These are phyloP conservation scores for Teratosphaeria zuluensis DNA, from an alignment of 2,329 filamentous ascomycete genomes.

Conservation along the genomic window DNA sequence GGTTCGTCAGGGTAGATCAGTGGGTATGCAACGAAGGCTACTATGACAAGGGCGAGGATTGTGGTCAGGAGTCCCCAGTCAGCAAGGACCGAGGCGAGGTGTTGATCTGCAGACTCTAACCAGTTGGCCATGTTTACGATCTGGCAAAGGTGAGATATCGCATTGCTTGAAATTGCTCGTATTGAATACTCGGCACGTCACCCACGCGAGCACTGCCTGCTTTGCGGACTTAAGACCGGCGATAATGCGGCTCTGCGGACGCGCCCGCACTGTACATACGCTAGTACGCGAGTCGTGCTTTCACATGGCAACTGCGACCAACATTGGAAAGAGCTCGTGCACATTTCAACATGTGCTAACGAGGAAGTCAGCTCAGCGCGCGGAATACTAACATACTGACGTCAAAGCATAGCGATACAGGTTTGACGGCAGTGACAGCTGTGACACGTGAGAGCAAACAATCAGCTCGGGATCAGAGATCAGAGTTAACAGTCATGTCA, in stretches of 20 bases:
- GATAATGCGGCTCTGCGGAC: not conserved
- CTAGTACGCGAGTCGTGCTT: slow-evolving; percentile 3
- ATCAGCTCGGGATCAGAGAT: not conserved
- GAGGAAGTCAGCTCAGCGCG: not conserved
- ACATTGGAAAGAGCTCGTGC: not conserved
- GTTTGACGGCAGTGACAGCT: not conserved
- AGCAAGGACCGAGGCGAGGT: slow-evolving; percentile 57
- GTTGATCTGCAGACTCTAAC: slow-evolving; percentile 60
- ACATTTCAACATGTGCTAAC: not conserved
- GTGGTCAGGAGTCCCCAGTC: slow-evolving; percentile 81
- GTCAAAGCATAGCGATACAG: not conserved
- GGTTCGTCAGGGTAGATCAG: slow-evolving; percentile 66
- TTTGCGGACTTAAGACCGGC: not conserved
- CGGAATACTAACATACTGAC: not conserved
- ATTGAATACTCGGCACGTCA: not conserved
- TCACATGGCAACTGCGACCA: slow-evolving; percentile 3
- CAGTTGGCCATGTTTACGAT: slow-evolving; percentile 22
- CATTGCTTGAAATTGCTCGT: too few species aligned
- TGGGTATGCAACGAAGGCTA: slow-evolving; percentile 59
- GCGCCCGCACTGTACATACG: not conserved
- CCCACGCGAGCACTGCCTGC: not conserved
- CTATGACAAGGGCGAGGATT: slow-evolving; percentile 55
- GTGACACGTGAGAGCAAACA: not conserved
- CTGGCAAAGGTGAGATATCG: not conserved
- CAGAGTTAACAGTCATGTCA: slow-evolving; percentile 12